Evolutionary conservation across 1,284 basidiomycete species (phyloP), one percentile per base, ranked within the genome.

Genomic region (Ustilago cynodontis): DNA sequence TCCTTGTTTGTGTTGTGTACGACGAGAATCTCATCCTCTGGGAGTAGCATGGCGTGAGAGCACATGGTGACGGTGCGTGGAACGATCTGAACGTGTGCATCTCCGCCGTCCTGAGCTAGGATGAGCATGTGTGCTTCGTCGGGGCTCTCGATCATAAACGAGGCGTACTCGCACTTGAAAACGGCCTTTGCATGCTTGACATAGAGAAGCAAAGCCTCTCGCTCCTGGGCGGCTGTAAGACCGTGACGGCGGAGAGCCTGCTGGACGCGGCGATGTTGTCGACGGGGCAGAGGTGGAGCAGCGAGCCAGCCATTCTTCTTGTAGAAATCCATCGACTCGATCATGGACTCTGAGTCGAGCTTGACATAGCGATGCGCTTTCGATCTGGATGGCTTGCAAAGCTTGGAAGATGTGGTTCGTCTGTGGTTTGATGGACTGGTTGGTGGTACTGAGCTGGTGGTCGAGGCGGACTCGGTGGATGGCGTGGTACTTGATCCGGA

Each of bases 11-110:
- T 62, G 54, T 80, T 60, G 35, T 26, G 41, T n/a, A 82, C 52
- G 53, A 77, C 73, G 3, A 82, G 59, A 26, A 80, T 65, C 61
- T 74, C 65, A 28, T 73, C 67, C n/a, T 69, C 73, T 24, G 65
- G 45, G 13, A 78, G 51, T 1, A 82, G 78, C 78, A 82, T 79
- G 33, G 78, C 80, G 51, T 82, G 80, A 0, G 66, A 71, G 47
- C 78, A 80, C 24, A 82, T 9, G 5, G 73, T 75, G 57, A 65
- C 10, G 11, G 51, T 60, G 16, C 67, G 52, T 5, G 74, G 66
- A 2, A 67, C 64, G 2, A 53, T 55, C 18, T 57, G 60, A 9
- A 65, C 63, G 11, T 59, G 11, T 5, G 69, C 11, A 6, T 63
- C 49, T 11, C 65, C 68, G 20, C 79, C 79, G 6, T 65, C 47